Base-by-base conservation (phyloP, 2,329 filamentous ascomycete genomes). In the Hypoxylon rubiginosum region DNA sequence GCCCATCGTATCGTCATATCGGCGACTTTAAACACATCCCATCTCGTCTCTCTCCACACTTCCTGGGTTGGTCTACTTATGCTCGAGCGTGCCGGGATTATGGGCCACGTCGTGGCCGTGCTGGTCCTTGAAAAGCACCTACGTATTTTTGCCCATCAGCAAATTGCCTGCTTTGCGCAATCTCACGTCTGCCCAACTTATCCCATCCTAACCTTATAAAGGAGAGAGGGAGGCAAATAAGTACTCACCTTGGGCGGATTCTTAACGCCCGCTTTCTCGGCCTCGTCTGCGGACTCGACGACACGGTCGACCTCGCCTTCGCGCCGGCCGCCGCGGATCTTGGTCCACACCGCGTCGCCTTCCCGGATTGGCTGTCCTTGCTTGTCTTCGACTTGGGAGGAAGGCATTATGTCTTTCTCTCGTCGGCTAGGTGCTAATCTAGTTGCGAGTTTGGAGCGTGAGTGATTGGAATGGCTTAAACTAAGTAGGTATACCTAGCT, bases 321-420 rank as follows among this genome's bases (percentile, higher is more conserved):
- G 45, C 77, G 78, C 54, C 76, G 74, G 13, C 80, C 80, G 46
- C 80, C 79, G 15, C 79, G 75, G 15, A 78, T 73, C 58, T 77
- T 79, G 5, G 80, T 81, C 67, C 77, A 79, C n/a, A 82, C 79
- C 32, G 74, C 72, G 50, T 82, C 79, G 36, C 79, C 80, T 58
- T 78, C 76, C 15, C 76, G 24, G 61, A 82, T 82, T 6, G 74
- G 72, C 70, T 81, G 72, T 62, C 74, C 76, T 45, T 78, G 70
- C 66, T 80, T 81, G 34, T 80, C 80, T 39, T 73, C 73, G 54
- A 74, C 17, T 19, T 69, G 58, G 1, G 59, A 51, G 21, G 54
- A 26, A 1, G 73, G 56, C 72, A 75, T 75, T 39, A 19, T 45
- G 10, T 28, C 8, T 17, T 34, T 21, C 15, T 45, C 4, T 13